Evolutionary conservation across 768 basidiomycete genomes (phyloP), one percentile per base, ranked within the genome.

Genomic region (Glaciozyma martinii): DNA sequence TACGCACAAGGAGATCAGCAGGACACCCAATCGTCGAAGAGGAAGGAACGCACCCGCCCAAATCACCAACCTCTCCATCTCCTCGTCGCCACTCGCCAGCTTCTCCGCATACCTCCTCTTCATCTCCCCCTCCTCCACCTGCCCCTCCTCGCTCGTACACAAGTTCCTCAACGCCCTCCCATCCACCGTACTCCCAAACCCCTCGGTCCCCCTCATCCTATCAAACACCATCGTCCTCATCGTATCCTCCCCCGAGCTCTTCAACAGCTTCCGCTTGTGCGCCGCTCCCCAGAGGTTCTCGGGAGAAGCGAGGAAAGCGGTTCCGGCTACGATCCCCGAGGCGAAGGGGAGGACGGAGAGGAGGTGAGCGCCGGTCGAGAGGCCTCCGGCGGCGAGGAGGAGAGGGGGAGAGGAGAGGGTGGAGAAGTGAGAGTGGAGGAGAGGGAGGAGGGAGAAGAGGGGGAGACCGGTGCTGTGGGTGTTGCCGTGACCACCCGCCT

Each of bases 401-500:
- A 63, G 49, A 13, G 68, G 68, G 6, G 40, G 52, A 10, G n/a
- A 40, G 0, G 49, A 3, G 46, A 29, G 13, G 37, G 40, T 13
- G 0, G 56, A 30, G 33, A 33, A 61, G 33, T 9, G 47, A 5
- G 62, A 44, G 21, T 33, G 16, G 59, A 68, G 56, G 27, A 32
- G 12, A 6, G 29, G n/a, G 57, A 66, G 57, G 56, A 71, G 16
- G 4, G 19, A 2, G 43, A 33, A 18, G 25, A 65, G 52, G 3
- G 88, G 83, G 43, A 82, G 81, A 12, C 86, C 82, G 49, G 79
- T 73, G 30, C 76, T 67, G 54, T 80, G 76, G 2, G 59, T 53
- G 1, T 65, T 57, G 12, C 87, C 88, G 76, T 90, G 89, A 33
- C 89, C 89, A 12, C 89, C 89, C 46, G 87, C 82, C 76, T 91